Percentiles rank a stretch among this genome's conserved stretches.
phyloP scores from a whole-genome alignment of 2,329 filamentous ascomycete species.

The Diaporthe longicolla region DNA sequence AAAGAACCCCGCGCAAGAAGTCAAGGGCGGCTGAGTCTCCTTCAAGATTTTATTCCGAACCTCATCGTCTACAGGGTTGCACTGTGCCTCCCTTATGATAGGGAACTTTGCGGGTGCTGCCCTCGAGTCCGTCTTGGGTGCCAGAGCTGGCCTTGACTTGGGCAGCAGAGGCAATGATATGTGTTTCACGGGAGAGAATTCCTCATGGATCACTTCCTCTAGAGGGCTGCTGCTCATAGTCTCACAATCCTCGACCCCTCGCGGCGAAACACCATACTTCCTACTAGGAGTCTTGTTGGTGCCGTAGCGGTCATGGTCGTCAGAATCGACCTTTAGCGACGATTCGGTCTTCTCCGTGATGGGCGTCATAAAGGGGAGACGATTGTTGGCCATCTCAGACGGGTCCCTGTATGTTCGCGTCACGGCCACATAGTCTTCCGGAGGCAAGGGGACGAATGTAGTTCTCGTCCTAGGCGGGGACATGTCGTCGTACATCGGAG shows the following conservation, averaged over 20 bases:
- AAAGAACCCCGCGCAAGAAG: constrained; percentile 83
- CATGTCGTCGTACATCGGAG: constrained; percentile 55
- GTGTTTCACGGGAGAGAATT: constrained; percentile 59
- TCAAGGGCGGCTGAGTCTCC: constrained; percentile 80
- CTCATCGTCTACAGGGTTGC: constrained; percentile 88
- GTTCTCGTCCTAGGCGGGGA: constrained; percentile 68
- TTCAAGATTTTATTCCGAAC: constrained; percentile 82
- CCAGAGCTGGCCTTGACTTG: constrained; percentile 56
- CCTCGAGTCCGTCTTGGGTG: constrained; percentile 50
- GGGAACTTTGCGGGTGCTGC: constrained; percentile 71
- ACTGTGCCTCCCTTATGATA: constrained; percentile 85
- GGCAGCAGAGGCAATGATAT: constrained; percentile 64
- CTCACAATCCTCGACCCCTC: constrained; percentile 52
- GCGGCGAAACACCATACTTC: constrained; percentile 52
- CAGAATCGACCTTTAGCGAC: constrained; percentile 79
- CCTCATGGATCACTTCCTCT: constrained; percentile 72
- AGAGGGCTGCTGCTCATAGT: constrained; percentile 82
- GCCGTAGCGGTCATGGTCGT: constrained; percentile 63
- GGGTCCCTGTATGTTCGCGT: constrained; percentile 86
- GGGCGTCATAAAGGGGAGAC: constrained; percentile 97
- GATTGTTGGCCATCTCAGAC: constrained; percentile 85
- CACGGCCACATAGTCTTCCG: constrained; percentile 88
- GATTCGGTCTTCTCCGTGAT: constrained; percentile 96
- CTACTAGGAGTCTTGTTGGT: constrained; percentile 85
- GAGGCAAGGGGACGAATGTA: constrained; percentile 83